Base-by-base conservation (phyloP, 1,139 yeast species). In the Saccharomyces hybrid region DNA sequence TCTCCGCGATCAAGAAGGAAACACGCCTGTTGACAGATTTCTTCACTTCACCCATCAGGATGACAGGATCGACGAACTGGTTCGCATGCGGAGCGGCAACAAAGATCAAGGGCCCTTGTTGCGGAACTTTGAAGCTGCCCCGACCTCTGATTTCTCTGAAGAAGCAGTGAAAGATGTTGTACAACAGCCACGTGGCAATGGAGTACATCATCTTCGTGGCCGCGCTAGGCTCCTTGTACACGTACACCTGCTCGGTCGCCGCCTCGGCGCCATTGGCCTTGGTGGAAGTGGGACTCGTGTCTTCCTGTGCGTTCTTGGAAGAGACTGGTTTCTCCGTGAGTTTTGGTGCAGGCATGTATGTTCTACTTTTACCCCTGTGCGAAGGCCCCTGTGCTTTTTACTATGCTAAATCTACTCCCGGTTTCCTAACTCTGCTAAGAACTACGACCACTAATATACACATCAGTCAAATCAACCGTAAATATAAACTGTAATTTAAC, bases 81-180 rank as follows among this genome's bases (percentile, higher is more conserved):
- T 91, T 93, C 34, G 97, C 96, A 73, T 91, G 99, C 7, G 98
- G 98, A 7, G 97, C 99, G 1, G 95, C 98, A 48, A 93, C 98
- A 67, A 93, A 88, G 55, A 93, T 90, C 25, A 90, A 83, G 0
- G 98, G 95, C 0, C 97, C 97, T 11, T 59, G 60, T 11, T 56
- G 61, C 3, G 99, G 98, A 55, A 93, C 80, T 54, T 91, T 78
- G 73, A 84, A 91, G 0, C 97, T 95, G 3, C 97, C 97, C 58
- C 99, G 78, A 3, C 97, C 86, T 57, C 91, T 78, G 60, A 91
- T 87, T 67, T 91, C 97, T 59, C 98, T 75, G 72, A 93, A 93
- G 74, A 93, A 93, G 57, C 80, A 73, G 58, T 76, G 76, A 59
- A 81, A 78, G 8, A 79, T 75, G 48, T 62, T 57, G 5, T 67